These are phyloP conservation scores for Sporothrix inflata DNA, from an alignment of 2,329 filamentous ascomycete species.

Conservation along the genomic window DNA sequence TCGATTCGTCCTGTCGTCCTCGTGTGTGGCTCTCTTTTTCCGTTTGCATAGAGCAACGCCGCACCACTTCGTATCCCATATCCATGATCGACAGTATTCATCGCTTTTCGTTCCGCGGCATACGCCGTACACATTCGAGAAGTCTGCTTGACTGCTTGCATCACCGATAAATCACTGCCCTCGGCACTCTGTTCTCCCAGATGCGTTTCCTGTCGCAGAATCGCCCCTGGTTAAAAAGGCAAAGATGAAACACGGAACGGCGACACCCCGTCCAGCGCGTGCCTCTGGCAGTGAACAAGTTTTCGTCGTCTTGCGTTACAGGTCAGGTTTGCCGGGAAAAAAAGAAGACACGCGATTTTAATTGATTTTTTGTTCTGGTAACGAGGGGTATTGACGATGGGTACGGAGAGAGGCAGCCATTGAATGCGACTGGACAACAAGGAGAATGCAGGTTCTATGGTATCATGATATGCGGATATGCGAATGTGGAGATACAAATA, in stretches of 20 bases:
- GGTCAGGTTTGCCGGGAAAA: neutral
- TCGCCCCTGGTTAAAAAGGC: neutral
- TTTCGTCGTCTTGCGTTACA: slow-evolving; percentile 4
- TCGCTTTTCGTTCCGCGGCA: neutral
- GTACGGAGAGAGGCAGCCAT: neutral
- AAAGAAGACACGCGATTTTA: too few species aligned
- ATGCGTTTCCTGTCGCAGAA: neutral
- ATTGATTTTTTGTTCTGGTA: neutral
- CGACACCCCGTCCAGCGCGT: slow-evolving; percentile 3
- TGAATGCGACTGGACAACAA: slow-evolving; percentile 14
- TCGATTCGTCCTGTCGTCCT: neutral
- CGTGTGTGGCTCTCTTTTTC: neutral
- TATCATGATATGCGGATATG: neutral
- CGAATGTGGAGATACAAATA: neutral
- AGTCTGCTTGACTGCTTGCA: too few species aligned
- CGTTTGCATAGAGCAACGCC: neutral
- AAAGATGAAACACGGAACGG: slow-evolving; percentile 26
- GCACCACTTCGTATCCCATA: too few species aligned
- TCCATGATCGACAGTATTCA: neutral
- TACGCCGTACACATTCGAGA: too few species aligned
- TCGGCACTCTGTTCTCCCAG: neutral
- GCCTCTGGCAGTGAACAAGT: neutral
- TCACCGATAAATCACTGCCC: neutral
- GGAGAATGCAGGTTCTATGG: neutral
- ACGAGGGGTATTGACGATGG: neutral